Conservation (phyloP, 2,329 filamentous ascomycete genomes). For the Drechslera avenae region DNA sequence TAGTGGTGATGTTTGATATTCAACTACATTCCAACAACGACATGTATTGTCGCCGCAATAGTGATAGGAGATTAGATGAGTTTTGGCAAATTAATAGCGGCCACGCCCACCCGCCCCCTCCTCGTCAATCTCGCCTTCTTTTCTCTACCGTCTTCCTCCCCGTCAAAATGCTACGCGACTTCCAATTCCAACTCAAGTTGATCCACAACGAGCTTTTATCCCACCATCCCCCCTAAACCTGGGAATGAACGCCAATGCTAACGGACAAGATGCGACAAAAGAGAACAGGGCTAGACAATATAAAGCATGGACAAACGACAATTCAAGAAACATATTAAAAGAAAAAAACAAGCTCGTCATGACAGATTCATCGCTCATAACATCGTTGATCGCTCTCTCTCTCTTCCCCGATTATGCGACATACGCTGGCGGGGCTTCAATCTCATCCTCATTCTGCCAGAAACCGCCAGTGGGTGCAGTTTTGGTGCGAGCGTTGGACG, state of each 20-base stretch:
- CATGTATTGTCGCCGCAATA: no score
- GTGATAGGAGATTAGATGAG: no score
- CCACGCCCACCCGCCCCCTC: no score
- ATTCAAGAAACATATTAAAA: constrained; percentile 1
- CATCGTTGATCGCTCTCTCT: constrained; percentile 2
- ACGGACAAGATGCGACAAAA: neutral
- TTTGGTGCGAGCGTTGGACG: constrained; percentile 12
- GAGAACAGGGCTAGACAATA: neutral
- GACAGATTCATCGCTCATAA: constrained; percentile 19
- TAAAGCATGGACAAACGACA: constrained; percentile 2
- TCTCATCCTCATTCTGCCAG: constrained; percentile 34
- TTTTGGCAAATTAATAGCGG: no score
- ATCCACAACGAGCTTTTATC: constrained; percentile 10
- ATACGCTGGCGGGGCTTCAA: constrained; percentile 44
- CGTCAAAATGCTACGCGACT: no score
- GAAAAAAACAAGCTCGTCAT: constrained; percentile 6
- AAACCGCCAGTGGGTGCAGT: constrained; percentile 21
- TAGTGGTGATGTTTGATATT: no score
- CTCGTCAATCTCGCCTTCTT: no score
- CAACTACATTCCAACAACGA: no score
- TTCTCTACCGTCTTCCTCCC: no score
- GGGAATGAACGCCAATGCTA: constrained; percentile 10
- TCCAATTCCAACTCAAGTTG: constrained; percentile 5
- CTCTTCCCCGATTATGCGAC: constrained; percentile 26
- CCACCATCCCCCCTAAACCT: neutral